A percentile compares a stretch with the other conserved stretches of the same genome.
Conservation (phyloP, 2,329 filamentous ascomycete species). For the Calonectria leucothoes region DNA sequence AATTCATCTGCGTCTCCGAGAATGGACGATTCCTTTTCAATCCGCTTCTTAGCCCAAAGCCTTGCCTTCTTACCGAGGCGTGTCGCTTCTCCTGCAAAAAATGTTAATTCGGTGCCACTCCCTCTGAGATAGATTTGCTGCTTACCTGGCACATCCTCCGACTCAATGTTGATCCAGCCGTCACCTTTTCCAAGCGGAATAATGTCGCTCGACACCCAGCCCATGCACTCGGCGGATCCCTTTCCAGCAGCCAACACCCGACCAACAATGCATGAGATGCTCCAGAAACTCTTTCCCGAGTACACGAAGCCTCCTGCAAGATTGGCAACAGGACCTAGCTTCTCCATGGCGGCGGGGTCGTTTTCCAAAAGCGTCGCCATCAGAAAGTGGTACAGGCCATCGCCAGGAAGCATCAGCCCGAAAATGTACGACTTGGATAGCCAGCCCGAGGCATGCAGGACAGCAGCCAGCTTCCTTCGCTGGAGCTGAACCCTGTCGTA, state of each 20-base stretch:
- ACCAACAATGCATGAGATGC: constrained; percentile 73
- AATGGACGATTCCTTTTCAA: constrained; percentile 71
- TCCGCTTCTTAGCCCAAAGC: constrained; percentile 68
- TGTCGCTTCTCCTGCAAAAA: constrained; percentile 57
- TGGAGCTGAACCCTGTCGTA: constrained; percentile 53
- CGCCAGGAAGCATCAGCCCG: constrained; percentile 73
- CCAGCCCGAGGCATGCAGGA: constrained; percentile 71
- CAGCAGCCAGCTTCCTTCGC: constrained; percentile 66
- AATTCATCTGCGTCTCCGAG: constrained; percentile 67
- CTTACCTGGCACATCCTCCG: constrained; percentile 64
- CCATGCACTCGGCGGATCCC: constrained; percentile 74
- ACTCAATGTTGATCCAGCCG: constrained; percentile 70
- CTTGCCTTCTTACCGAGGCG: constrained; percentile 67
- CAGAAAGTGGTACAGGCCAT: constrained; percentile 70
- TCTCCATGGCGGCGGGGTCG: constrained; percentile 68
- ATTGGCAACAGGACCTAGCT: constrained; percentile 70
- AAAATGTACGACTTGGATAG: constrained; percentile 76
- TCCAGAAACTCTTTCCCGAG: constrained; percentile 75
- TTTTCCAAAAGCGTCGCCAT: constrained; percentile 76
- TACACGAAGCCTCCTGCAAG: constrained; percentile 75
- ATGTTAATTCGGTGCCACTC: constrained; percentile 21
- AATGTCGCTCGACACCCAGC: constrained; percentile 74
- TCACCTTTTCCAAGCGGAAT: constrained; percentile 62
- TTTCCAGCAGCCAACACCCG: constrained; percentile 72
- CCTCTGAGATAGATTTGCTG: no score